These are phyloP conservation scores for Fraxinus cuspidata DNA, from an alignment of 257 asterid genomes.

Conservation along the genomic window DNA sequence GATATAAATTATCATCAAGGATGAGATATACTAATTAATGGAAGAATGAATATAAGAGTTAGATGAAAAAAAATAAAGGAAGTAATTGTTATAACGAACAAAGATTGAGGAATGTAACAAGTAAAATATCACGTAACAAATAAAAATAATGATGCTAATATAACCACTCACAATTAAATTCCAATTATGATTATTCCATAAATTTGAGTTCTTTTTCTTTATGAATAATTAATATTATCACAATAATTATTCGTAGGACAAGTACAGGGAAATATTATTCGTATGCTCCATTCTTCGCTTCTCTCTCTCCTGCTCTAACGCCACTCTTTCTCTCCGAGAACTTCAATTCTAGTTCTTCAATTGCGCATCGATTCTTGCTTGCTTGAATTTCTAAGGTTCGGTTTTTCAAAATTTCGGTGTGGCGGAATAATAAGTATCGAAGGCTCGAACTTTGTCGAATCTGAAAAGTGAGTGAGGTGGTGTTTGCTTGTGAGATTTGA, in stretches of 20 bases:
- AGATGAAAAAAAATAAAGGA: no score
- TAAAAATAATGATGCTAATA: no score
- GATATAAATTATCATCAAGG: no score
- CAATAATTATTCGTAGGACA: no score
- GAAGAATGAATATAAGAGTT: no score
- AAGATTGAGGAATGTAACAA: no score
- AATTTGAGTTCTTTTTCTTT: slow-evolving; percentile 38
- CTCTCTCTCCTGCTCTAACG: slow-evolving; percentile 22
- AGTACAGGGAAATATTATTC: slow-evolving; percentile 14
- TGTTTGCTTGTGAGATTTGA: slow-evolving; percentile 51
- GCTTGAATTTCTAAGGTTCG: slow-evolving; percentile 44
- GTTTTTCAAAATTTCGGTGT: slow-evolving; percentile 44
- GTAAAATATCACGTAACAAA: no score
- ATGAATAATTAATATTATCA: slow-evolving; percentile 43
- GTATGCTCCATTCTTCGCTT: slow-evolving; percentile 38
- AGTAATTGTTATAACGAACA: no score
- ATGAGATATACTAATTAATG: no score
- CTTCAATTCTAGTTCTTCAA: slow-evolving; percentile 46
- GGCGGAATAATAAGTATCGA: slow-evolving; percentile 30
- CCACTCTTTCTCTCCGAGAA: slow-evolving; percentile 39
- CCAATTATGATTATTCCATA: no score
- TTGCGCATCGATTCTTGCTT: slow-evolving; percentile 23
- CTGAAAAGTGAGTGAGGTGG: slow-evolving; percentile 32
- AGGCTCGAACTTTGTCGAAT: slow-evolving; percentile 31
- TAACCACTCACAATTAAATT: no score